phyloP scores from a whole-genome alignment of 73 alveolate genomes.

The Tetrahymena borealis region DNA sequence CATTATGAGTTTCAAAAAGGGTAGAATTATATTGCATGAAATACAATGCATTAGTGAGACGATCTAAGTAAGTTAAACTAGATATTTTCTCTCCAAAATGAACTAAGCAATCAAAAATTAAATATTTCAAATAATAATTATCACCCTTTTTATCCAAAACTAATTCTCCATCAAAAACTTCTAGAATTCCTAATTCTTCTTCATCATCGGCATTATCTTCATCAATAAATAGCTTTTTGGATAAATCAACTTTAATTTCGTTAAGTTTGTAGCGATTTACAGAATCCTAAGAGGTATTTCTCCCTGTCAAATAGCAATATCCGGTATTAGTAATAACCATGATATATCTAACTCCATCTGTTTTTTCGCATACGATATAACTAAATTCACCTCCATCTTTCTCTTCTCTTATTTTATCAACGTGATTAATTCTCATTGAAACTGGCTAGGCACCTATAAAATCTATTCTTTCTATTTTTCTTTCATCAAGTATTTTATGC shows the following conservation, averaged over 20 bases:
- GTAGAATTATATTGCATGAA: background rate
- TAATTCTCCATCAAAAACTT: conserved; percentile 29
- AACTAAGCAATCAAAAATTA: conserved; percentile 21
- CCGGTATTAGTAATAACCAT: conserved; percentile 12
- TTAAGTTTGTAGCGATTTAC: background rate
- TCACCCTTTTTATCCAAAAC: conserved; percentile 1
- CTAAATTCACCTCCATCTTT: background rate
- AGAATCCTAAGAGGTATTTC: conserved; percentile 2
- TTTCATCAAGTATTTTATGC: background rate
- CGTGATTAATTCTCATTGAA: conserved; percentile 6
- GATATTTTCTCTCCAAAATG: background rate
- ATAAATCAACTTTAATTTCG: background rate
- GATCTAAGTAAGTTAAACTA: background rate
- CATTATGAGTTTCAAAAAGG: background rate
- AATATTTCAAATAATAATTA: background rate
- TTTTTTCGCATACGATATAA: conserved; percentile 17
- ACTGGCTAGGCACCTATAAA: conserved; percentile 37
- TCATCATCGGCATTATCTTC: background rate
- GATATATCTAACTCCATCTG: conserved; percentile 31
- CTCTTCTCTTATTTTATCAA: background rate
- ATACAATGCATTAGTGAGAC: conserved; percentile 6
- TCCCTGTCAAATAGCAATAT: conserved; percentile 3
- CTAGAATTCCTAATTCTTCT: background rate
- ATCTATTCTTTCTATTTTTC: conserved; percentile 3
- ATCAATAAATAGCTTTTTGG: background rate